These are phyloP conservation scores for Nannochloris sp. DNA, from an alignment of 139 green algal genomes.

Conservation along the genomic window DNA sequence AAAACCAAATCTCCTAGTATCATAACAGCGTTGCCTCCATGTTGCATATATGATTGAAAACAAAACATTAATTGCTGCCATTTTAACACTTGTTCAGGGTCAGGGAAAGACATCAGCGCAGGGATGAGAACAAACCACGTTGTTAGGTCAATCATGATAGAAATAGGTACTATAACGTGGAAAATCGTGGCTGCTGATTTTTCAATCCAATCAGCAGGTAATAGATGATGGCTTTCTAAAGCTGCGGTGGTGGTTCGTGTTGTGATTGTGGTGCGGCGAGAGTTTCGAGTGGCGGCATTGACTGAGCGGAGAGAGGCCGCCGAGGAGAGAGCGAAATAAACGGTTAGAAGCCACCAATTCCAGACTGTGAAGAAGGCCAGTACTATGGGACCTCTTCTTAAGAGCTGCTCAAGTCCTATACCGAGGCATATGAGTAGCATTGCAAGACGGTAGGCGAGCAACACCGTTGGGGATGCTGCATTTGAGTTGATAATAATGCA, in stretches of 20 bases:
- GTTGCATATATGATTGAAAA: neutral
- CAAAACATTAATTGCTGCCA: neutral
- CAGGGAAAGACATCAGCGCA: neutral
- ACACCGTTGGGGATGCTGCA: neutral
- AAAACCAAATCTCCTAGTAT: slow-evolving; percentile 7
- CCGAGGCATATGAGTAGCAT: neutral
- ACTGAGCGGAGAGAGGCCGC: neutral
- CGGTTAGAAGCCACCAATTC: slow-evolving; percentile 6
- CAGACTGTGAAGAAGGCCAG: slow-evolving; percentile 12
- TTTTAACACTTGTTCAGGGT: neutral
- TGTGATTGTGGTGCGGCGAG: neutral
- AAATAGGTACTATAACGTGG: neutral
- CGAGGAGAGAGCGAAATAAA: slow-evolving; percentile 3
- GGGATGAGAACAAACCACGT: slow-evolving; percentile 14
- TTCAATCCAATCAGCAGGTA: neutral
- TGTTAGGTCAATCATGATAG: slow-evolving; percentile 1
- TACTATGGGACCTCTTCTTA: neutral
- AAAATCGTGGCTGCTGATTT: neutral
- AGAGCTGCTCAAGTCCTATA: neutral
- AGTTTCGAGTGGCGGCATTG: neutral
- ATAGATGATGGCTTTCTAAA: too few relatives aligned
- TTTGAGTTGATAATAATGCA: too few relatives aligned
- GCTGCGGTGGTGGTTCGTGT: too few relatives aligned
- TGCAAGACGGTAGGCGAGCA: neutral
- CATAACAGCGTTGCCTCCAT: slow-evolving; percentile 11